These are phyloP conservation scores for Sporobolomyces phaffii DNA, from an alignment of 768 basidiomycete genomes.

Conservation along the genomic window DNA sequence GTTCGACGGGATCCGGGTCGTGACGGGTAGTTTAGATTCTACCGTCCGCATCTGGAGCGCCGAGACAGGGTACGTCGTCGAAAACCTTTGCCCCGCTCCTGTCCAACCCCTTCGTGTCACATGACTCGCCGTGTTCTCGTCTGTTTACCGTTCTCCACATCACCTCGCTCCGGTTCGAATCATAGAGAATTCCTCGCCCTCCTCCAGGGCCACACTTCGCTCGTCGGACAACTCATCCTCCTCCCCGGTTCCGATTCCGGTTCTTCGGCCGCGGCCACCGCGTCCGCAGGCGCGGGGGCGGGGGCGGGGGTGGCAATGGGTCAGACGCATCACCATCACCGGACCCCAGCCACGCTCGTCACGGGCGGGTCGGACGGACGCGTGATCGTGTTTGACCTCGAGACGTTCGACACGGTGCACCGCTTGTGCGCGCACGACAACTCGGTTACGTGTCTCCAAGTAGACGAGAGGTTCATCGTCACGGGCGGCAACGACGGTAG, in stretches of 20 bases:
- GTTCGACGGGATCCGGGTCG: conserved; percentile 74
- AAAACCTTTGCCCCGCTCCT: background rate
- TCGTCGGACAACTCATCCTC: conserved; percentile 85
- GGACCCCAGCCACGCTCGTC: conserved; percentile 53
- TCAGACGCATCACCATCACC: background rate
- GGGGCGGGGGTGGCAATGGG: too few species aligned
- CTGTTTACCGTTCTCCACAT: too few species aligned
- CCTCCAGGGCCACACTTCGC: conserved; percentile 81
- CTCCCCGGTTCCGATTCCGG: conserved; percentile 43
- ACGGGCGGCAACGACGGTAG: conserved; percentile 51
- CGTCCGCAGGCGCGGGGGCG: too few species aligned
- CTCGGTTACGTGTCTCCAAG: conserved; percentile 78
- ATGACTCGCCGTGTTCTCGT: too few species aligned
- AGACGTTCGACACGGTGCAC: conserved; percentile 47
- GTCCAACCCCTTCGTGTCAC: too few species aligned
- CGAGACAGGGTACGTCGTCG: conserved; percentile 61
- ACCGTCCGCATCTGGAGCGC: conserved; percentile 88
- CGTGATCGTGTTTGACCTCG: conserved; percentile 63
- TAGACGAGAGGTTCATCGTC: conserved; percentile 62
- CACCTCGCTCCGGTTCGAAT: too few species aligned
- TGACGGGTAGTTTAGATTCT: conserved; percentile 87
- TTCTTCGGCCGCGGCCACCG: too few species aligned
- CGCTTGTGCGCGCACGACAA: conserved; percentile 81
- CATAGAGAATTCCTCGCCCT: conserved; percentile 71
- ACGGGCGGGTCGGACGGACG: conserved; percentile 87